A percentile compares a stretch with the other conserved stretches of the same genome.
Evolutionary conservation across 208 protist species (phyloP).

Genomic region (Leishmania amazonensis): DNA sequence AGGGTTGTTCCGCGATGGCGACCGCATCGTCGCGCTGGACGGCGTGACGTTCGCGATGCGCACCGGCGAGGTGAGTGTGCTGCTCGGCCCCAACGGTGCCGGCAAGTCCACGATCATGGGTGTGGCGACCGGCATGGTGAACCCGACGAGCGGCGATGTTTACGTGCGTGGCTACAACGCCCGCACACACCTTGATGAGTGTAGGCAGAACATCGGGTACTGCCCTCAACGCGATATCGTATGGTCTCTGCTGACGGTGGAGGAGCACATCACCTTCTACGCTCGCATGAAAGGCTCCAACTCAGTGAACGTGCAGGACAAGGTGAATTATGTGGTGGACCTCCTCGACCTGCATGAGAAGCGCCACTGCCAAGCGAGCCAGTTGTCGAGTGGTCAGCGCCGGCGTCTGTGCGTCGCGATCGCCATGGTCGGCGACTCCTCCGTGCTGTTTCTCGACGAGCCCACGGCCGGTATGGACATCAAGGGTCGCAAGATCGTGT

Average conservation of each 20-base stretch:
- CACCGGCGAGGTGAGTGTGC: constrained; percentile 70
- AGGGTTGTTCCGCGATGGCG: constrained; percentile 48
- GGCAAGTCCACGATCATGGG: constrained; percentile 86
- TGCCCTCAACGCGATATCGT: constrained; percentile 95
- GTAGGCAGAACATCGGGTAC: constrained; percentile 89
- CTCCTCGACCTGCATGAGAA: constrained; percentile 66
- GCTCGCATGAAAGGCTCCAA: constrained; percentile 84
- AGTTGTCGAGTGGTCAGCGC: constrained; percentile 82
- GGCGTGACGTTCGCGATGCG: constrained; percentile 72
- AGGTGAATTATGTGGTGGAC: constrained; percentile 55
- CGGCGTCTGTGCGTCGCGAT: constrained; percentile 86
- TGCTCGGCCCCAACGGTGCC: constrained; percentile 87
- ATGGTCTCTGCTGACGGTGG: constrained; percentile 90
- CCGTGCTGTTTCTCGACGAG: constrained; percentile 89
- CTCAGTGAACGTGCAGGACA: constrained; percentile 43
- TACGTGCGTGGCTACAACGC: constrained; percentile 67
- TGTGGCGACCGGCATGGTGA: constrained; percentile 77
- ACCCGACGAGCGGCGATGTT: constrained; percentile 62
- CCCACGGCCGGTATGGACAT: constrained; percentile 94
- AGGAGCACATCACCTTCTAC: constrained; percentile 94
- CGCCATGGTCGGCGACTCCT: constrained; percentile 77
- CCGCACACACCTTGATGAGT: constrained; percentile 49
- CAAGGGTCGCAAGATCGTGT: constrained; percentile 64
- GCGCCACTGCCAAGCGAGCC: constrained; percentile 40
- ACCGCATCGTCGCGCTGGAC: constrained; percentile 60